Evolutionary conservation across 192 early-diverging fungal genomes (phyloP).

Genomic region (Coemansia sp.): DNA sequence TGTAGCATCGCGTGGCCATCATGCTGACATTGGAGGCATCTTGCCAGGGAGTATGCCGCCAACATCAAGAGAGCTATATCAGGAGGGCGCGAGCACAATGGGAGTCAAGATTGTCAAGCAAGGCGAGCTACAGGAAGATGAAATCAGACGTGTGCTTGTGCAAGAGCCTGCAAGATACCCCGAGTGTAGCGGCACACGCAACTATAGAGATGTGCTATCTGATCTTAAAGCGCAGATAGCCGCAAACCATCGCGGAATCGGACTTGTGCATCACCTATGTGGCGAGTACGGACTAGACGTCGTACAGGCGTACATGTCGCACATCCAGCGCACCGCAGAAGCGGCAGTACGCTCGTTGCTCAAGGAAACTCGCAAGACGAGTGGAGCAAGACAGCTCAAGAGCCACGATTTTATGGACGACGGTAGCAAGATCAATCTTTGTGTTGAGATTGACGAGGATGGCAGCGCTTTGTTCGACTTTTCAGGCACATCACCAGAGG

Average conservation of each 20-base stretch:
- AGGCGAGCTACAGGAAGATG: slow-evolving; percentile 83
- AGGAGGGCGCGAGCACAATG: slow-evolving; percentile 92
- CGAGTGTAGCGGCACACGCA: slow-evolving; percentile 87
- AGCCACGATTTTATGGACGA: slow-evolving; percentile 90
- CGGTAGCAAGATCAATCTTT: slow-evolving; percentile 77
- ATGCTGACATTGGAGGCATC: slow-evolving; percentile 93
- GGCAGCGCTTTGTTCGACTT: slow-evolving; percentile 94
- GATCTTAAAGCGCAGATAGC: slow-evolving; percentile 97
- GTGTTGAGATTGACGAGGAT: slow-evolving; percentile 70
- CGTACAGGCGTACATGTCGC: slow-evolving; percentile 95
- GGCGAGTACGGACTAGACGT: slow-evolving; percentile 79
- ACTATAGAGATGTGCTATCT: slow-evolving; percentile 87
- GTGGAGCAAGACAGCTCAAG: slow-evolving; percentile 45
- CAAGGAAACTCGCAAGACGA: slow-evolving; percentile 54
- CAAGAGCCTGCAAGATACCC: slow-evolving; percentile 82
- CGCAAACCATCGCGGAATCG: slow-evolving; percentile 93
- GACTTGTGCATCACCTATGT: slow-evolving; percentile 78
- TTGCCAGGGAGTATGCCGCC: slow-evolving; percentile 91
- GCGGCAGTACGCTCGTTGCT: slow-evolving; percentile 80
- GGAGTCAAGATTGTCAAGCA: slow-evolving; percentile 83
- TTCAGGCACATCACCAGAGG: slow-evolving; percentile 82
- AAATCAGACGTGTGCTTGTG: slow-evolving; percentile 71
- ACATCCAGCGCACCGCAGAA: slow-evolving; percentile 90
- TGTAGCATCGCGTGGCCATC: slow-evolving; percentile 91
- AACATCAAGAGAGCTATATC: slow-evolving; percentile 85